These are phyloP conservation scores for Eucalyptus virginea DNA, from an alignment of 345 rosid species.

Conservation along the genomic window DNA sequence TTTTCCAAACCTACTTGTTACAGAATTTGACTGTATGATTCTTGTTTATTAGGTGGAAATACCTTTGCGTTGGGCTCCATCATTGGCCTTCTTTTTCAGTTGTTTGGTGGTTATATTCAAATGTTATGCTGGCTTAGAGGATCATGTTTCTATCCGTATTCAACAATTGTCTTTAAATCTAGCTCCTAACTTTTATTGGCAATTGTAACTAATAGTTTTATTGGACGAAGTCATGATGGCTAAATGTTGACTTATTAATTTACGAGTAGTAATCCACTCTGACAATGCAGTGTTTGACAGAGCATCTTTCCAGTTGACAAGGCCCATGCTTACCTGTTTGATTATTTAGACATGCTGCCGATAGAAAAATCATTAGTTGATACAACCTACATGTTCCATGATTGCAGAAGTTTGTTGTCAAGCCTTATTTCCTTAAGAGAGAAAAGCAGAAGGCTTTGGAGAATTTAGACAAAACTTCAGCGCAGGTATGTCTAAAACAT, in stretches of 20 bases:
- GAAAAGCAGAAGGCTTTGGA: constrained; percentile 65
- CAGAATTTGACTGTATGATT: neutral
- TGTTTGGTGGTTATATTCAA: neutral
- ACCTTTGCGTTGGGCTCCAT: neutral
- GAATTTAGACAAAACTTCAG: constrained; percentile 52
- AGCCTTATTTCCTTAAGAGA: constrained; percentile 64
- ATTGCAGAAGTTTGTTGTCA: constrained; percentile 65
- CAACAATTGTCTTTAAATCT: neutral
- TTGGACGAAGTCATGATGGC: neutral
- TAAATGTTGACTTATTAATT: neutral
- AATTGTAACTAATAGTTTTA: neutral
- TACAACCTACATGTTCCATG: neutral
- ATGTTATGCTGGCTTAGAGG: neutral
- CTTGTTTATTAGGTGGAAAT: neutral
- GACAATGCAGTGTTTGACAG: neutral
- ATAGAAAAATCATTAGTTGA: neutral
- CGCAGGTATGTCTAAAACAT: constrained; percentile 34
- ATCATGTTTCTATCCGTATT: neutral
- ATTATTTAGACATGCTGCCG: neutral
- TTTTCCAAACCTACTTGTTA: neutral
- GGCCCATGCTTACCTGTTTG: neutral
- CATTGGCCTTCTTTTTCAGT: neutral
- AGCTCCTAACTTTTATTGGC: neutral
- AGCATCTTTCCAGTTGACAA: neutral
- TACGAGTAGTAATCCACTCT: neutral